These are phyloP conservation scores for Aspergillus sp. DNA, from an alignment of 2,329 filamentous ascomycete genomes.

Conservation along the genomic window DNA sequence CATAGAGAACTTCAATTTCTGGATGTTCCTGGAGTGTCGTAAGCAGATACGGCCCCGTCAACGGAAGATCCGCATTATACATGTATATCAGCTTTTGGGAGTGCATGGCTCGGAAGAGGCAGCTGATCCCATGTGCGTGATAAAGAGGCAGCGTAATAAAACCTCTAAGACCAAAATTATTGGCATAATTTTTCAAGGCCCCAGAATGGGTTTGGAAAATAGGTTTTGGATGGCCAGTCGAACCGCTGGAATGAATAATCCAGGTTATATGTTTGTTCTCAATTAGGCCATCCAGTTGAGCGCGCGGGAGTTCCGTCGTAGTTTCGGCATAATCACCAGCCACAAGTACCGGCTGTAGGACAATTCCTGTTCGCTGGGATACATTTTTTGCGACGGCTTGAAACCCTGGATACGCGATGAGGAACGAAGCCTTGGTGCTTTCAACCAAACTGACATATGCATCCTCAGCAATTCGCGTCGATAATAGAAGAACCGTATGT, in stretches of 20 bases:
- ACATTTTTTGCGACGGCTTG: conserved; percentile 23
- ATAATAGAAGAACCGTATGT: conserved; percentile 25
- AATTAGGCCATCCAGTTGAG: conserved; percentile 22
- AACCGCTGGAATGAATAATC: conserved; percentile 56
- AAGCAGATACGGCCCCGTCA: conserved; percentile 47
- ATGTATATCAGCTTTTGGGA: conserved; percentile 52
- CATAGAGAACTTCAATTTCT: conserved; percentile 57
- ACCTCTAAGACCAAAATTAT: conserved; percentile 46
- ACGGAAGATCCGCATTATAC: conserved; percentile 56
- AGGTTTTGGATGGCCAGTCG: conserved; percentile 63
- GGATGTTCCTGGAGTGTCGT: conserved; percentile 42
- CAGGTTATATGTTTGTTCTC: conserved; percentile 37
- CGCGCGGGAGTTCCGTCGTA: not conserved
- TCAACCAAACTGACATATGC: conserved; percentile 23
- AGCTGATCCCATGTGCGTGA: conserved; percentile 60
- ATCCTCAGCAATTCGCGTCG: conserved; percentile 24
- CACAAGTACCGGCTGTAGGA: conserved; percentile 16
- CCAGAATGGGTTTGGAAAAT: conserved; percentile 58
- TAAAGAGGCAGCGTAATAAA: conserved; percentile 60
- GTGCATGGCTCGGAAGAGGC: conserved; percentile 54
- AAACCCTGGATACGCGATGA: conserved; percentile 20
- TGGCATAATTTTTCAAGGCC: conserved; percentile 50
- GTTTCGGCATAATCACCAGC: conserved; percentile 5
- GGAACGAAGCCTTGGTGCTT: conserved; percentile 20
- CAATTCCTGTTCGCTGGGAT: conserved; percentile 17